Percentiles rank a stretch among this genome's conserved stretches.
phyloP scores from a whole-genome alignment of 2,329 filamentous ascomycete genomes.

The Xylariaceae sp. region DNA sequence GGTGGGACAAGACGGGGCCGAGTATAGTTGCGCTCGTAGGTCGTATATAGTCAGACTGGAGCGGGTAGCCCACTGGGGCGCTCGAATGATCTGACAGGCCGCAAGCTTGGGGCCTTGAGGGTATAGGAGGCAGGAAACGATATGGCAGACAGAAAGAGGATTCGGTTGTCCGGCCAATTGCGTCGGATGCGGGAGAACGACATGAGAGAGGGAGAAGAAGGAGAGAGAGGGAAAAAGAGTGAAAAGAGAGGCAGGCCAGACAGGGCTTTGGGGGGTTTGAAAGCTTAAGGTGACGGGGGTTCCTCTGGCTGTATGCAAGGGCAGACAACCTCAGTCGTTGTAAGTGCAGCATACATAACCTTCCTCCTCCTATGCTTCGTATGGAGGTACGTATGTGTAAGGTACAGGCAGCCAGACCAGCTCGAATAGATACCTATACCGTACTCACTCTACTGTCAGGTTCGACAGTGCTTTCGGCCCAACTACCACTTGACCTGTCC shows the following conservation, averaged over 20 bases:
- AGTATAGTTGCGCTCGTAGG: slow-evolving; percentile 3
- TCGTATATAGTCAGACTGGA: slow-evolving; percentile 4
- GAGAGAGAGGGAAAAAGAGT: slow-evolving; percentile 14
- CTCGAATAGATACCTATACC: too few species aligned
- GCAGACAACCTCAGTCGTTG: too few species aligned
- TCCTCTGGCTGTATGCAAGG: background rate
- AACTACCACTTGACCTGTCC: slow-evolving; percentile 7
- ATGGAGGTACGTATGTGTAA: too few species aligned
- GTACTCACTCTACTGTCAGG: too few species aligned
- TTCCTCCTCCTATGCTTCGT: too few species aligned
- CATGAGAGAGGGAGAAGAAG: too few species aligned
- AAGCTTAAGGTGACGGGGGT: too few species aligned
- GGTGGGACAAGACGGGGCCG: slow-evolving; percentile 3
- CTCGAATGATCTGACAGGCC: slow-evolving; percentile 13
- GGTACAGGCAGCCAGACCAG: too few species aligned
- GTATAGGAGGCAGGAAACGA: slow-evolving; percentile 9
- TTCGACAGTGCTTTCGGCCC: slow-evolving; percentile 10
- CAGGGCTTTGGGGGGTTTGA: slow-evolving; percentile 11
- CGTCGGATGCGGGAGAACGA: slow-evolving; percentile 23
- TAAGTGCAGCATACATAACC: too few species aligned
- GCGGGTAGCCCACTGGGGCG: slow-evolving; percentile 14
- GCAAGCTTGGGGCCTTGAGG: slow-evolving; percentile 10
- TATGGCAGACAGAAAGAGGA: slow-evolving; percentile 13
- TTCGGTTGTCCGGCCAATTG: slow-evolving; percentile 14
- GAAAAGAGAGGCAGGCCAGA: slow-evolving; percentile 21